Evolutionary conservation across 1,284 basidiomycete species (phyloP), one percentile per base, ranked within the genome.

Genomic region (Paramarasmius palmivorus): DNA sequence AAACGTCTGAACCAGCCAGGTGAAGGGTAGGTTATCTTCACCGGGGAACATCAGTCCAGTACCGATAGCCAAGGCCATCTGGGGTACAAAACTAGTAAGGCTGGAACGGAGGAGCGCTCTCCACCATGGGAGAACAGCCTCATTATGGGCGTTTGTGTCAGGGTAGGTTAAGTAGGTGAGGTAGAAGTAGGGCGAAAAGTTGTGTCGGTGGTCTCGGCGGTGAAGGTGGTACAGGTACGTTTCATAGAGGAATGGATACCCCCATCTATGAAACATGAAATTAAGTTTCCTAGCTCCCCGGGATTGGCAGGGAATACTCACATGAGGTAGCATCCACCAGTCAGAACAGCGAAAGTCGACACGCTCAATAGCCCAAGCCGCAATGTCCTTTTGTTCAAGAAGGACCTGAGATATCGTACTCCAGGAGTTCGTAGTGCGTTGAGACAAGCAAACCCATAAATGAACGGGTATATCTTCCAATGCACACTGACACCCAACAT

Each of bases 111-210:
- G 67, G 9, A 84, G 52, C 19, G 64, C 64, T 36, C 67, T 73
- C 74, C 74, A 74, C 5, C 81, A 44, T 2, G 84, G 73, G 2
- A 82, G 56, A 23, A 76, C 49, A 65, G 53, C 63, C 12, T 52
- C 62, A 3, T 68, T 68, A 49, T 59, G 66, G 53, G 56, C 49
- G n/a, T 59, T 49, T 9, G 58, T 59, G 1, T 66, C 55, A 3
- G 86, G 83, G 60, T 88, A 88, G 1, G 79, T 83, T 45, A 98
- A 83, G 68, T 99, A 98, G 35, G 90, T 95, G 40, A 90, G 84
- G 68, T 98, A 94, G 71, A 97, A 99, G 74, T 98, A 98, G 0
- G 95, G 92, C 14, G 93, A 94, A 71, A 99, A 99, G 70, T 99
- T 99, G 74, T 99, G 97, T 50, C 95, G 86, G 65, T 98, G 95